These are phyloP conservation scores for Lepidium didymum DNA, from an alignment of 345 rosid genomes.

Conservation along the genomic window DNA sequence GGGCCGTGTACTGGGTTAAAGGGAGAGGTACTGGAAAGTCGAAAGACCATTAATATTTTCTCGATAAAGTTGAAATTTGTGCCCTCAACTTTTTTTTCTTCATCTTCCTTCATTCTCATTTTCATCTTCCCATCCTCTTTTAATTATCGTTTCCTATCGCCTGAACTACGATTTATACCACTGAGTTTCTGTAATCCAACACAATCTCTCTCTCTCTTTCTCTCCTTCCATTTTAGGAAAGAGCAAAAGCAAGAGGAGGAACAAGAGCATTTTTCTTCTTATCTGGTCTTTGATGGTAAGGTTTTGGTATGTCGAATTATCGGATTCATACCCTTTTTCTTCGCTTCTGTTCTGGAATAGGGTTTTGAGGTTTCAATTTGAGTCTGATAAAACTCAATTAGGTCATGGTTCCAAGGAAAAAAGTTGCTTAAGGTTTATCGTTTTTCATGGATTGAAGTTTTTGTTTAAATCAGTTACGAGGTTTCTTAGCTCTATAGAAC, in stretches of 20 bases:
- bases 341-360: not conserved
- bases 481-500: not conserved
- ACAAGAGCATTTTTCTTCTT: not conserved
- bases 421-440: slow-evolving; percentile 10
- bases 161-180: not conserved
- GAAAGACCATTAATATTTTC: slow-evolving; percentile 7
- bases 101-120: not conserved
- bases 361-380: slow-evolving; percentile 6
- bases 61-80: slow-evolving; percentile 2
- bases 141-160: not conserved
- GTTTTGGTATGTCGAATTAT: not conserved
- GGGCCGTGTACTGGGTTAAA: not conserved
- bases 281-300: not conserved
- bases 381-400: not conserved
- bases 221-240: not conserved
- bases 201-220: not conserved
- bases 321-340: not conserved
- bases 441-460: not conserved
- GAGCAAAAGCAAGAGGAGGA: not conserved
- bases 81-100: not conserved
- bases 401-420: not conserved
- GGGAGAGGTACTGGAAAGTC: slow-evolving; percentile 13
- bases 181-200: not conserved
- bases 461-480: not conserved
- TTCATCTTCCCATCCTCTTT: slow-evolving; percentile 12